Conservation (phyloP, 176 grass and related monocot genomes). For the Themeda triandra region DNA sequence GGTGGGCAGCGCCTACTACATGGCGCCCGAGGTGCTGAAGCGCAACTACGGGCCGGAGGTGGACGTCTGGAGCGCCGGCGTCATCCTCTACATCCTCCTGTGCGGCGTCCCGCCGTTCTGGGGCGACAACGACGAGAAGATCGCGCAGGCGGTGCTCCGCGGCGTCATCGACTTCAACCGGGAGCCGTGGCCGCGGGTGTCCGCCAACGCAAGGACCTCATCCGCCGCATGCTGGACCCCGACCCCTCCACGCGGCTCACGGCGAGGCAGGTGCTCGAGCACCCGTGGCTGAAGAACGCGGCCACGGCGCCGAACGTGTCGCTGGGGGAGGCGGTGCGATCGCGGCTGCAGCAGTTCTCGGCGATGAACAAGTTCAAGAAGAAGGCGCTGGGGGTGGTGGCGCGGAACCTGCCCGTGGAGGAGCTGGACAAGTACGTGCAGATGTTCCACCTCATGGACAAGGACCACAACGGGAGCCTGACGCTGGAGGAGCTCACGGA, state of each 20-base stretch:
- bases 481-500: constrained; percentile 81
- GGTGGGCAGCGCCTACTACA: constrained; percentile 88
- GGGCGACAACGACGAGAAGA: constrained; percentile 83
- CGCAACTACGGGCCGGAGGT: constrained; percentile 71
- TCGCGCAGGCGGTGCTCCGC: constrained; percentile 70
- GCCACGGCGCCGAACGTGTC: constrained; percentile 58
- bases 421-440: constrained; percentile 69
- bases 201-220: constrained; percentile 73
- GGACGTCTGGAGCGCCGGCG: constrained; percentile 87
- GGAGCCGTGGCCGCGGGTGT: constrained; percentile 74
- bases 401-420: constrained; percentile 65
- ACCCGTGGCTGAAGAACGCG: constrained; percentile 82
- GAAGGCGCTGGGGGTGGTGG: constrained; percentile 72
- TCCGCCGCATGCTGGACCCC: constrained; percentile 66
- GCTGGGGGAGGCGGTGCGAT: constrained; percentile 54
- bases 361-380: constrained; percentile 91
- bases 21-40: constrained; percentile 78
- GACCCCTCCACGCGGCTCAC: constrained; percentile 48
- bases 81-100: constrained; percentile 91
- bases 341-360: constrained; percentile 68
- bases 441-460: constrained; percentile 94
- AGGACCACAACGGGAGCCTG: constrained; percentile 73
- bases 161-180: constrained; percentile 52
- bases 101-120: constrained; percentile 83
- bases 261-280: constrained; percentile 70